These are phyloP conservation scores for Paspalum notatum DNA, from an alignment of 176 grass and related monocot species.

Conservation along the genomic window DNA sequence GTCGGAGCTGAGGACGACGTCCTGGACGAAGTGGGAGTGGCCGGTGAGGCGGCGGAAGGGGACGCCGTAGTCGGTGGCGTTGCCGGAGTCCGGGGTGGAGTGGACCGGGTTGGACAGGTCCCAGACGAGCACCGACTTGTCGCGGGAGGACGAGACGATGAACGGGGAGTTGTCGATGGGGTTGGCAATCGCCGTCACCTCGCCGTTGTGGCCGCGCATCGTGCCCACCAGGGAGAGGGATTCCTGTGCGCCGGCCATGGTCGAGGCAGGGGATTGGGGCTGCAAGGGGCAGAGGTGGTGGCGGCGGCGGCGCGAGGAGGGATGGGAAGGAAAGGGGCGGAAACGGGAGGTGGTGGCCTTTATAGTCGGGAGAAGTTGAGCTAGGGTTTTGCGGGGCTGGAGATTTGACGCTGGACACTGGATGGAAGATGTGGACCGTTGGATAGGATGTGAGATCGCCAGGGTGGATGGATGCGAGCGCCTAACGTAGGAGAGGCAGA, in stretches of 20 bases:
- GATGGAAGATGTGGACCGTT: constrained; percentile 18
- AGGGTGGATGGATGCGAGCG: not conserved
- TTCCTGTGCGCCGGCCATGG: constrained; percentile 53
- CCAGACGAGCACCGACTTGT: constrained; percentile 77
- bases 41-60: constrained; percentile 71
- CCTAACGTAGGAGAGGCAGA: too few species aligned
- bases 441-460: not conserved
- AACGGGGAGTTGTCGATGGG: constrained; percentile 57
- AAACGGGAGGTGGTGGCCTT: not conserved
- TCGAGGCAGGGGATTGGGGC: not conserved
- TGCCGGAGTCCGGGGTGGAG: constrained; percentile 14
- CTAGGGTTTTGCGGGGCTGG: constrained; percentile 52
- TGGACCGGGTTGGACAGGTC: constrained; percentile 47
- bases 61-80: constrained; percentile 47
- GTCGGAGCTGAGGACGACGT: constrained; percentile 81
- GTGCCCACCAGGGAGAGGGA: constrained; percentile 51
- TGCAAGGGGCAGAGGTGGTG: constrained; percentile 18
- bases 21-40: constrained; percentile 83
- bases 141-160: constrained; percentile 65
- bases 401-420: not conserved
- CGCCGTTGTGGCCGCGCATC: constrained; percentile 59
- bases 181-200: constrained; percentile 65
- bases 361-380: constrained; percentile 29
- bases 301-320: constrained; percentile 1
- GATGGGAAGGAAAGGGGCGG: not conserved